These are phyloP conservation scores for Excoecaria agallocha DNA, from an alignment of 345 rosid species.

Conservation along the genomic window DNA sequence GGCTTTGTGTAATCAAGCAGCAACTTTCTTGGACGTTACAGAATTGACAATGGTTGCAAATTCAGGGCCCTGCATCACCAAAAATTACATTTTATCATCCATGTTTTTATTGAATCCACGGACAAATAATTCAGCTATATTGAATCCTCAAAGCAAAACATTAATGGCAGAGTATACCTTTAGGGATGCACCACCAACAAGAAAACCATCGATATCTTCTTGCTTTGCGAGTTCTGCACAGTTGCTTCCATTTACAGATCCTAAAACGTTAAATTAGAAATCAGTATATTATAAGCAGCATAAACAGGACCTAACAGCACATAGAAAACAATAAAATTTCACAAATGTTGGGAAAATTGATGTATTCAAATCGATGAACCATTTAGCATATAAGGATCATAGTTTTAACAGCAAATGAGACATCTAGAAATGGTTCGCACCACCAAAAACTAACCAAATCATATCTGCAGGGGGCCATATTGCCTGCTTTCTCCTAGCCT, in stretches of 20 bases:
- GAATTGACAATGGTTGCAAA: constrained; percentile 94
- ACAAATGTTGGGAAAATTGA: too few species aligned
- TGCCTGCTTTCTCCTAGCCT: too few species aligned
- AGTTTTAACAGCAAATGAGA: too few species aligned
- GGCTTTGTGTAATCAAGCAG: constrained; percentile 48
- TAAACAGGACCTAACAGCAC: neutral
- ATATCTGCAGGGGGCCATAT: too few species aligned
- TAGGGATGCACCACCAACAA: constrained; percentile 98
- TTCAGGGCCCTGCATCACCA: constrained; percentile 75
- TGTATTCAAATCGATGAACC: too few species aligned
- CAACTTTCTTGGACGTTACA: constrained; percentile 84
- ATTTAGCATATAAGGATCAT: too few species aligned
- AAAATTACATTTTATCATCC: constrained; percentile 10
- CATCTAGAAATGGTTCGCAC: too few species aligned
- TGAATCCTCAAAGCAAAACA: neutral
- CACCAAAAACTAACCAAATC: too few species aligned
- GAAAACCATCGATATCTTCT: constrained; percentile 98
- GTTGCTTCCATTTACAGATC: constrained; percentile 94
- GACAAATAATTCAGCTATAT: neutral
- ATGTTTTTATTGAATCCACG: neutral
- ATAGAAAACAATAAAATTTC: neutral
- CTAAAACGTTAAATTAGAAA: constrained; percentile 32
- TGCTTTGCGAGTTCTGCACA: constrained; percentile 88
- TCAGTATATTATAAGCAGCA: neutral
- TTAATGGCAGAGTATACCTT: constrained; percentile 48